A percentile compares a stretch with the other conserved stretches of the same genome.
Conservation (phyloP, 345 rosid genomes). For the Angophora floribunda region DNA sequence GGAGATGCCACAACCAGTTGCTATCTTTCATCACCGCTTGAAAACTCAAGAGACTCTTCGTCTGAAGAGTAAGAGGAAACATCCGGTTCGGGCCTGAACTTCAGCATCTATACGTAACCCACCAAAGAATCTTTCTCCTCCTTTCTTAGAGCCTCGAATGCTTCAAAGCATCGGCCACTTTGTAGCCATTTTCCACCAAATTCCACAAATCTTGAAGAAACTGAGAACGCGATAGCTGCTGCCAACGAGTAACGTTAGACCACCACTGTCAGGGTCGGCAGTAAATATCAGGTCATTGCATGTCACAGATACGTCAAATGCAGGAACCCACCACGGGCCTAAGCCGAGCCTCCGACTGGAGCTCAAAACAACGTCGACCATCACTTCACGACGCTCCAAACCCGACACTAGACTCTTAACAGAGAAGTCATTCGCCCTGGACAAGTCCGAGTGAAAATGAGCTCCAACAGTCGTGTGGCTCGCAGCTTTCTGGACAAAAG, state of each 20-base stretch:
- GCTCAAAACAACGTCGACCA: not conserved
- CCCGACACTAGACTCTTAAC: not conserved
- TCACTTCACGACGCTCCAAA: not conserved
- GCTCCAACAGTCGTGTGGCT: not conserved
- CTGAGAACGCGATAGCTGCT: not conserved
- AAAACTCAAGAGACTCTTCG: too few species aligned
- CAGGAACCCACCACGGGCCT: not conserved
- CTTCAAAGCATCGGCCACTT: too few species aligned
- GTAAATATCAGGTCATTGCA: not conserved
- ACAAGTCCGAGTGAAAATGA: not conserved
- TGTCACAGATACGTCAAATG: not conserved
- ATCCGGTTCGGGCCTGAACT: too few species aligned
- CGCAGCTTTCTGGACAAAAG: not conserved
- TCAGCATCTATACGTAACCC: not conserved
- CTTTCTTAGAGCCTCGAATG: too few species aligned
- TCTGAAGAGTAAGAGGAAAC: too few species aligned
- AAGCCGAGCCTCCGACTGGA: not conserved
- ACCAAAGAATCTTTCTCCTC: too few species aligned
- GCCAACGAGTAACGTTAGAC: not conserved
- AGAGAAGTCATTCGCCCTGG: not conserved
- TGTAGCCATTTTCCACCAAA: too few species aligned
- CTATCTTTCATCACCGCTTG: too few species aligned
- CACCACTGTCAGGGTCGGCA: not conserved
- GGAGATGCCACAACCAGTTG: too few species aligned
- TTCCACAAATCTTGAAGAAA: too few species aligned